Base-by-base conservation (phyloP, 495 filamentous ascomycete species). In the Evernia prunastri region DNA sequence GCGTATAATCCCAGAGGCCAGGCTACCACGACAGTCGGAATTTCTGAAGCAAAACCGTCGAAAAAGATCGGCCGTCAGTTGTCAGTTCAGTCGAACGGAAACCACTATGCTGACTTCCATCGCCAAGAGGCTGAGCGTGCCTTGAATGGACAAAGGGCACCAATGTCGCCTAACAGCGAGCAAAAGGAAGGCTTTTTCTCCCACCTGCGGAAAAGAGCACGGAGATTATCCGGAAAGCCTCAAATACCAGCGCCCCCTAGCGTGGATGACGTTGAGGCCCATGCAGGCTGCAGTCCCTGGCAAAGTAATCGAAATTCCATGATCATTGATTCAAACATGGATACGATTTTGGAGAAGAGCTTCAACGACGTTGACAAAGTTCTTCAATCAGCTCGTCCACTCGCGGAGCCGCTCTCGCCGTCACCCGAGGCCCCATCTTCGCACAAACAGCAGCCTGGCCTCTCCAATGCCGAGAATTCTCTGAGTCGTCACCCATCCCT, bases 131-230 rank as follows among this genome's bases (percentile, higher is more conserved):
- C 95, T 29, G 94, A 97, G 74, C 79, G 90, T 63, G 90, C 90
- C 57, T 78, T 97, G 43, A 97, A 91, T 75, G 94, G 92, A n/a
- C 84, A 87, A 64, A 81, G 81, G 57, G 85, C 85, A 12, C 75
- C 85, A 61, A 81, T 78, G 56, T 88, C 84, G 64, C 88, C 84
- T 33, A 84, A 76, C 11, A 83, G 81, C 63, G 88, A 79, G 20
- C 89, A 89, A 40, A 92, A 93, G 69, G 94, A 97, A 72, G 89
- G 93, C 73, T 97, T 97, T 78, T 97, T 98, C 75, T 97, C 95
- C 11, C 95, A 99, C 69, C 82, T 99, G 9, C 85, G 95, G 47
- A 99, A 99, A 75, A 86, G 92, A 31, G 95, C 95, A 11, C 85
- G 95, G 66, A 82, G 95, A 68, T 84, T 99, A 33, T 99, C 95